Percentiles rank a stretch among this genome's conserved stretches.
Conservation (phyloP, 139 green algal genomes). For the Nannochloris sp. region DNA sequence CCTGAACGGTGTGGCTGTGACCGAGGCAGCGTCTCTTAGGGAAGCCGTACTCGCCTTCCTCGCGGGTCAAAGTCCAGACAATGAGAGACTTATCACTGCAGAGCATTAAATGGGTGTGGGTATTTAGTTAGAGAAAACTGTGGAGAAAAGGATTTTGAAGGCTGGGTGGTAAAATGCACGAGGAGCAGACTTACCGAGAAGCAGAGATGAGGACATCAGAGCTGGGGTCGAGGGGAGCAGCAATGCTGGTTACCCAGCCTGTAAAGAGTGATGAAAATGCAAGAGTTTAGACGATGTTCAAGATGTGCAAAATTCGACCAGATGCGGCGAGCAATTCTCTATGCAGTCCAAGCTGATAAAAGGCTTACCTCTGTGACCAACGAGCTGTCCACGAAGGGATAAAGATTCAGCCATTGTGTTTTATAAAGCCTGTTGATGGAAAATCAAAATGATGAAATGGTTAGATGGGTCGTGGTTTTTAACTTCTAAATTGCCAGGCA, state of each 20-base stretch:
- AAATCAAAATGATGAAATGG: too few species aligned
- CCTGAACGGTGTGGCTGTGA: constrained; percentile 94
- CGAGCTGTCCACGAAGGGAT: constrained; percentile 62
- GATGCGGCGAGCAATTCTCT: constrained; percentile 29
- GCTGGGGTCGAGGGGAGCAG: constrained; percentile 88
- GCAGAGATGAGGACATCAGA: constrained; percentile 86
- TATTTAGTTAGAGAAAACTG: too few species aligned
- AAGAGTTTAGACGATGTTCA: too few species aligned
- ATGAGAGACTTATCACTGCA: constrained; percentile 95
- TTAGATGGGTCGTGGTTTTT: too few species aligned
- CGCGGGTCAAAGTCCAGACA: constrained; percentile 82
- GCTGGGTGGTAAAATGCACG: too few species aligned
- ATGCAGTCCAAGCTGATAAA: neutral
- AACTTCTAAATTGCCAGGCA: too few species aligned
- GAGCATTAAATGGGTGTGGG: neutral
- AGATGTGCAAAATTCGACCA: too few species aligned
- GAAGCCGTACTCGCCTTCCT: constrained; percentile 78
- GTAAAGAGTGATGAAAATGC: too few species aligned
- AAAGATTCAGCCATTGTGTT: constrained; percentile 70
- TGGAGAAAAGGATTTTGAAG: too few species aligned
- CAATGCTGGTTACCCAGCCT: constrained; percentile 88
- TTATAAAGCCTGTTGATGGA: neutral
- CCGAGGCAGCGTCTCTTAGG: constrained; percentile 69
- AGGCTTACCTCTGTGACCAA: constrained; percentile 51
- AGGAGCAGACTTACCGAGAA: constrained; percentile 78